Base-by-base conservation (phyloP, 495 filamentous ascomycete species). In the Hypoxylon lenormandii region DNA sequence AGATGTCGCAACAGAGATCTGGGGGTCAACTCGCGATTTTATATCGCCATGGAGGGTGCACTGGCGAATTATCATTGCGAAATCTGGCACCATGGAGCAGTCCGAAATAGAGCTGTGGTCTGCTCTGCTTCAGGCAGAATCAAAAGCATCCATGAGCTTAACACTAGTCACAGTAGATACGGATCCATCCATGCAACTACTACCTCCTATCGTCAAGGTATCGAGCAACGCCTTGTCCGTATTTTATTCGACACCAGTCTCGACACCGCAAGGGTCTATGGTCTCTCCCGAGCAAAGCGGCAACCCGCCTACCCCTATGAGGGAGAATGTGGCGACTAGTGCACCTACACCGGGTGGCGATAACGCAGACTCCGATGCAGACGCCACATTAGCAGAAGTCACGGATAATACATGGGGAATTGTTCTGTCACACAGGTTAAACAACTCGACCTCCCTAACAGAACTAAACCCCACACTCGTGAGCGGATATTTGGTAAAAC, bases 361-460 rank as follows among this genome's bases (percentile, higher is more conserved):
- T 26, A 77, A 78, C 28, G 73, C 79, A 1, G 88, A 92, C 43
- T 75, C 86, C 0, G 93, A 96, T 50, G 82, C 85, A 0, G 92
- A 96, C 43, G 85, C 91, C 5, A 84, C 88, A 13, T 85, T 98
- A 5, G 78, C 91, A 4, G 94, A 98, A 72, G 74, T 87, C 26
- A 86, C 86, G 18, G 94, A 98, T 57, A 90, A 93, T 54, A 90
- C 88, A 2, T 97, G 92, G 91, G 89, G 87, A 23, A 85, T 93
- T 18, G 78, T 97, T 13, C 80, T 93, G 45, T 79, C 83, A 0
- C 90, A 93, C 74, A 84, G 89, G n/a, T 83, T 92, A 15, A 89
- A 89, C 75, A 89, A 87, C 69, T 88, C 88, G 2, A 78, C 83
- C 0, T 87, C 87, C 10, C 76, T 89, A 18, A 84, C 84, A 5